Conservation (phyloP, 306 rosid genomes). For the Cucumis melo region DNA sequence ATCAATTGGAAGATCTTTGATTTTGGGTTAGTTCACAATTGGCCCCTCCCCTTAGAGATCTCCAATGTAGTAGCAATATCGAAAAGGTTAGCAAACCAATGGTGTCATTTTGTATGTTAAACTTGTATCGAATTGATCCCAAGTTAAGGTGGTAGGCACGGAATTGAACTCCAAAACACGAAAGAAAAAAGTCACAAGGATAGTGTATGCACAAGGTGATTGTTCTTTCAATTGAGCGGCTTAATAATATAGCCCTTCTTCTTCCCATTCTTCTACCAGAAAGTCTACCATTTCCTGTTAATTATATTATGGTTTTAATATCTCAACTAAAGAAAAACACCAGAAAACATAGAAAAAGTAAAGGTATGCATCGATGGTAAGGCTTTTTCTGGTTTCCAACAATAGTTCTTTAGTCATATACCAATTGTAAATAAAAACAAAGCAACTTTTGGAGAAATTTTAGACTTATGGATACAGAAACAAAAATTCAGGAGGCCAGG, state of each 20-base stretch:
- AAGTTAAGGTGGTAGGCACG: not conserved
- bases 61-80: not conserved
- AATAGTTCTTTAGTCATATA: constrained; percentile 5
- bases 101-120: not conserved
- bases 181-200: not conserved
- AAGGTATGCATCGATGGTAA: constrained; percentile 1
- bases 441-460: too few species aligned
- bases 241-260: constrained; percentile 8
- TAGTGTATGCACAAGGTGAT: not conserved
- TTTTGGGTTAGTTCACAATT: not conserved
- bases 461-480: too few species aligned
- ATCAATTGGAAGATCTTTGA: not conserved
- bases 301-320: not conserved
- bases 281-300: constrained; percentile 10
- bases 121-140: not conserved
- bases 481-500: too few species aligned
- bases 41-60: not conserved
- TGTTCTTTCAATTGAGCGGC: not conserved
- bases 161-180: not conserved
- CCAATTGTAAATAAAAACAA: constrained; percentile 6
- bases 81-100: not conserved
- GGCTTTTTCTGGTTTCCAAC: not conserved
- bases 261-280: constrained; percentile 11
- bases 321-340: not conserved
- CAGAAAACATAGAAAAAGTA: not conserved